Evolutionary conservation across 208 protist species (phyloP), one percentile per base, ranked within the genome.

Genomic region (Acanthamoeba triangularis): DNA sequence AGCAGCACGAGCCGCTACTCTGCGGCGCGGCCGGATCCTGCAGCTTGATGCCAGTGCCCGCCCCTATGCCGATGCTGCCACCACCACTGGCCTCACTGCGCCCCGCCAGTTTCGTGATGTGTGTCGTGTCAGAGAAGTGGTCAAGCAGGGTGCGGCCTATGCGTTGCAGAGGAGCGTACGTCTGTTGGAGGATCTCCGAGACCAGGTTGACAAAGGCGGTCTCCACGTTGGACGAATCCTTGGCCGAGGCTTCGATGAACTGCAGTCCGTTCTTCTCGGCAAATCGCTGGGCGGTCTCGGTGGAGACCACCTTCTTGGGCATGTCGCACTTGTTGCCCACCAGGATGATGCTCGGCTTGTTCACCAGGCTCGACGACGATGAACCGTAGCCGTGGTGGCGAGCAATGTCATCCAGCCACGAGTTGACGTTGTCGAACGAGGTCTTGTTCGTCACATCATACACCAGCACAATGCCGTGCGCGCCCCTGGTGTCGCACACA

Each of bases 181-280:
- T 63, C 11, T 82, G 8, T 30, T 44, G 13, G 2, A 94, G 69
- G 44, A 99, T 99, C 80, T 99, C 98, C n/a, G 76, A 74, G 16
- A 99, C 98, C 98, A 99, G 99, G 72, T 97, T 99, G 78, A 99
- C 97, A 96, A 99, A 99, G 47, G 99, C 99, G 95, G 99, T 97
- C 97, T 99, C 99, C 41, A 99, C 99, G 96, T 99, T 99, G 20
- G 98, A 99, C 0, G 99, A 98, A 96, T 98, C 99, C 98, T 99
- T 99, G 5, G 99, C 99, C 87, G 98, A 99, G n/a, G 99, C 99
- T 97, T 99, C 99, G 44, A 99, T 97, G 97, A 99, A 99, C 30
- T 99, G 99, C 94, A 99, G 99, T 80, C 44, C 63, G 47, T 94
- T 54, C 90, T 94, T 80, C 49, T 94, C 44, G 4, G 90, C 90